phyloP scores from a whole-genome alignment of 1,139 yeast species.

The Nakaseomyces uthaithaninus region DNA sequence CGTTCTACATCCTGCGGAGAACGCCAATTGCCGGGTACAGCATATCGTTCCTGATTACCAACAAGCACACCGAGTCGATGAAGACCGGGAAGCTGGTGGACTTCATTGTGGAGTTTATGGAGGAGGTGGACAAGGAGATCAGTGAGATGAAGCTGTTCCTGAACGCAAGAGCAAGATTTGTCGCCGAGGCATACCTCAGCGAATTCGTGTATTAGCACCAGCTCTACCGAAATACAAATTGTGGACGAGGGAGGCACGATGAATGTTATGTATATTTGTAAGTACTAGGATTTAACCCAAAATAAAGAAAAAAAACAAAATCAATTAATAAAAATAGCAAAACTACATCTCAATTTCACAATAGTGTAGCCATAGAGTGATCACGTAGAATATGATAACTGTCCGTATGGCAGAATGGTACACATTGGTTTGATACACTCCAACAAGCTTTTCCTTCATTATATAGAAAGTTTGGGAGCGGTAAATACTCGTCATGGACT shows the following conservation, averaged over 20 bases:
- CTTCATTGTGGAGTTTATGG: conserved; percentile 96
- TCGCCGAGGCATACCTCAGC: conserved; percentile 82
- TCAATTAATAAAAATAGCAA: not conserved
- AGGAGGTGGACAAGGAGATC: conserved; percentile 96
- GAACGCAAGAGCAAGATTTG: conserved; percentile 95
- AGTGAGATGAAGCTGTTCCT: conserved; percentile 96
- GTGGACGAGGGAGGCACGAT: too few species aligned
- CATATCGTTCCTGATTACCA: conserved; percentile 86
- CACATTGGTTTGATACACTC: too few species aligned
- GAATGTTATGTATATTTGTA: too few species aligned
- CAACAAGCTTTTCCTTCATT: too few species aligned
- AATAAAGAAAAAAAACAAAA: not conserved
- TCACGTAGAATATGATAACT: too few species aligned
- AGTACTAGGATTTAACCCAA: too few species aligned
- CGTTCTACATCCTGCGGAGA: conserved; percentile 84
- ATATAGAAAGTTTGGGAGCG: too few species aligned
- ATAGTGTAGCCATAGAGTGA: too few species aligned
- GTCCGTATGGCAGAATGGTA: too few species aligned
- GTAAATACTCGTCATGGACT: too few species aligned
- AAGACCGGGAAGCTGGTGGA: conserved; percentile 91
- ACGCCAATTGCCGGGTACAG: conserved; percentile 84
- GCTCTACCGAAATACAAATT: not conserved
- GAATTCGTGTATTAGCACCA: conserved; percentile 28
- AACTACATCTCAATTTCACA: too few species aligned
- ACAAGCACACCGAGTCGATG: conserved; percentile 93